A percentile compares a stretch with the other conserved stretches of the same genome.
Conservation (phyloP, 257 asterid genomes). For the Plantago major region DNA sequence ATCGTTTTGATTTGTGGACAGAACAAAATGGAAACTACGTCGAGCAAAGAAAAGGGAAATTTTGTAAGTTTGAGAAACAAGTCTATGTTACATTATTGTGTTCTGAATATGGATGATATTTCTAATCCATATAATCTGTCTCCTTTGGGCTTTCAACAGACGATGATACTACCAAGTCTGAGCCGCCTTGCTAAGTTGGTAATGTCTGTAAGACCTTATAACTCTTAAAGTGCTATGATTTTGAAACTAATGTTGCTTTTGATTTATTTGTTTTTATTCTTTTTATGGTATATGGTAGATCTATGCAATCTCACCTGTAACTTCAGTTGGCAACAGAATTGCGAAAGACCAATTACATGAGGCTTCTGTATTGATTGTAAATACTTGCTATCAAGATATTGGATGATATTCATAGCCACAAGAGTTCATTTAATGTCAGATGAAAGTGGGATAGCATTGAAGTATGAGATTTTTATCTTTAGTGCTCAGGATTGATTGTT, state of each 20-base stretch:
- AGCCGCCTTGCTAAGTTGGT: slow-evolving; percentile 96
- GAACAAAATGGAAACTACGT: slow-evolving; percentile 66
- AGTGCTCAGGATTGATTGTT: no score
- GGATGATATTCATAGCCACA: no score
- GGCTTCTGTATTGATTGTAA: no score
- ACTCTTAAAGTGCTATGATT: slow-evolving; percentile 6
- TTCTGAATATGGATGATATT: slow-evolving; percentile 12
- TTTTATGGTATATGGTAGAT: no score
- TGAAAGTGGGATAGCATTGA: no score
- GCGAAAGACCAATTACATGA: no score
- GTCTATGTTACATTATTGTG: background rate
- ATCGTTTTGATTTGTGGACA: slow-evolving; percentile 82
- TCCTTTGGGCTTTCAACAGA: slow-evolving; percentile 49
- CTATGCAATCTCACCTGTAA: no score
- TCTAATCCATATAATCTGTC: slow-evolving; percentile 23
- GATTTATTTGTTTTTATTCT: background rate
- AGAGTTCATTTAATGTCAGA: no score
- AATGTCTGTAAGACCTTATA: slow-evolving; percentile 29
- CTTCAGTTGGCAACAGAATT: no score
- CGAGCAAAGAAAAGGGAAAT: slow-evolving; percentile 85
- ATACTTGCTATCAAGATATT: no score
- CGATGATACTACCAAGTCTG: slow-evolving; percentile 89
- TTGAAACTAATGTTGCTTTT: slow-evolving; percentile 2
- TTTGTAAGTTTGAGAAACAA: slow-evolving; percentile 49
- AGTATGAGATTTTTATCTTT: no score